Conservation (phyloP, 805 yeast genomes). For the Metschnikowia peoriensis region DNA sequence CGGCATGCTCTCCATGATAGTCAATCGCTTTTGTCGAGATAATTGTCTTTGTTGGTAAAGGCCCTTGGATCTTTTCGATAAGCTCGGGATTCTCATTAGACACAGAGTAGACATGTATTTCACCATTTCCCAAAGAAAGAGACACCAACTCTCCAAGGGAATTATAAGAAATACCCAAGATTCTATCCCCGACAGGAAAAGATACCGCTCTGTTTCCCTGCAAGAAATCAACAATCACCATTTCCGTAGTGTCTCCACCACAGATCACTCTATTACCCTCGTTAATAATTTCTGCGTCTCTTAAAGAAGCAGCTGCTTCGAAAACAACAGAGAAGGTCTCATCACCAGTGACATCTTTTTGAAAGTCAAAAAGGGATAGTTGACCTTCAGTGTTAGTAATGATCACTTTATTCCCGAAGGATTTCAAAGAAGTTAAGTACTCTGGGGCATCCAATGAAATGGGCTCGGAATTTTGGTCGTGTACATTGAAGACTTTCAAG, state of each 20-base stretch:
- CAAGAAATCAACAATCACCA: slow-evolving; percentile 45
- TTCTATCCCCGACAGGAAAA: slow-evolving; percentile 50
- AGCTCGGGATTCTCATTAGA: slow-evolving; percentile 55
- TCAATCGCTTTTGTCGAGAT: slow-evolving; percentile 36
- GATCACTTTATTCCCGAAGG: slow-evolving; percentile 20
- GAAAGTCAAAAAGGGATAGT: slow-evolving; percentile 19
- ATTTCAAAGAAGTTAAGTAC: slow-evolving; percentile 42
- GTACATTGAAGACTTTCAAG: slow-evolving; percentile 47
- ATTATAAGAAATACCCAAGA: slow-evolving; percentile 55
- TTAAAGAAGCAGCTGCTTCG: slow-evolving; percentile 45
- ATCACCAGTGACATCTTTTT: slow-evolving; percentile 7
- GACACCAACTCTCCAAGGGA: slow-evolving; percentile 55
- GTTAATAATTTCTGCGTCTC: slow-evolving; percentile 58
- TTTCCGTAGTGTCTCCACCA: slow-evolving; percentile 67
- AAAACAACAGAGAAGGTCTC: slow-evolving; percentile 43
- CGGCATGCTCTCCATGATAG: slow-evolving; percentile 41
- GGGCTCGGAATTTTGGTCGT: slow-evolving; percentile 58
- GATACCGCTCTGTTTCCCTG: slow-evolving; percentile 29
- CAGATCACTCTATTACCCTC: slow-evolving; percentile 56
- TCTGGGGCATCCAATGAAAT: slow-evolving; percentile 52
- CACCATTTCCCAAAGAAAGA: slow-evolving; percentile 59
- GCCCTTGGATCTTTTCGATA: slow-evolving; percentile 42
- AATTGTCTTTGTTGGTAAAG: slow-evolving; percentile 38
- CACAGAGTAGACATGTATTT: slow-evolving; percentile 52
- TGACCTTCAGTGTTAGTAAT: slow-evolving; percentile 45